Percentiles rank a stretch among this genome's conserved stretches.
phyloP scores from a whole-genome alignment of 140 eudicot genomes.

The Erigeron philadelphicus region DNA sequence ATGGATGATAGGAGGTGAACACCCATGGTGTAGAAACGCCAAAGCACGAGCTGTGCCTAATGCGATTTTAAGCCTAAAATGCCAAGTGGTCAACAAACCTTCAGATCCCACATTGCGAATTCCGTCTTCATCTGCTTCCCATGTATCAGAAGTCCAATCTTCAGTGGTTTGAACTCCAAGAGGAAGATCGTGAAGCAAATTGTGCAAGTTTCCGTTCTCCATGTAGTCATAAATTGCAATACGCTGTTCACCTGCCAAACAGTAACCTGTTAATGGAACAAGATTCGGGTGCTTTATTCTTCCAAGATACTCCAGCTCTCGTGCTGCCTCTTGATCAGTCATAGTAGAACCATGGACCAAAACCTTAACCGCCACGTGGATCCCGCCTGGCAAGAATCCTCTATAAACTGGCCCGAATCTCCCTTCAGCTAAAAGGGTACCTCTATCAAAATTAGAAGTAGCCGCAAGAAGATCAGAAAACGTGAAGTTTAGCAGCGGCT shows the following conservation, averaged over 20 bases:
- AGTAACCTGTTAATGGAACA: conserved; percentile 71
- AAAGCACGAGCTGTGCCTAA: conserved; percentile 83
- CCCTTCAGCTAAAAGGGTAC: conserved; percentile 64
- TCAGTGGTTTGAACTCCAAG: conserved; percentile 65
- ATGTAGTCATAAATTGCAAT: conserved; percentile 81
- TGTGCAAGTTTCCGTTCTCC: conserved; percentile 85
- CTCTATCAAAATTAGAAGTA: conserved; percentile 59
- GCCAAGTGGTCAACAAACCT: conserved; percentile 65
- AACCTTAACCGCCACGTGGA: conserved; percentile 79
- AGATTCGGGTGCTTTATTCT: conserved; percentile 67
- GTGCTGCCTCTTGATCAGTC: conserved; percentile 66
- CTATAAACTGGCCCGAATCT: conserved; percentile 76
- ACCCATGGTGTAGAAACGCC: conserved; percentile 86
- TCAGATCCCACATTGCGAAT: conserved; percentile 52
- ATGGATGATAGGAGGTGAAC: conserved; percentile 76
- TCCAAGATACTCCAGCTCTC: conserved; percentile 61
- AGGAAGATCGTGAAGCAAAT: conserved; percentile 70
- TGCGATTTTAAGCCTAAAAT: conserved; percentile 64
- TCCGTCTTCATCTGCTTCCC: conserved; percentile 62
- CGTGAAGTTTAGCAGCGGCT: conserved; percentile 60
- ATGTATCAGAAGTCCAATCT: conserved; percentile 78
- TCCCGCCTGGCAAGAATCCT: conserved; percentile 73
- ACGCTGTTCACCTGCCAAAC: conserved; percentile 76
- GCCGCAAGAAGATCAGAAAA: conserved; percentile 61
- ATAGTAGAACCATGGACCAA: conserved; percentile 68